Evolutionary conservation across 2,329 filamentous ascomycete species (phyloP), one percentile per base, ranked within the genome.

Genomic region (Alternaria triticina): DNA sequence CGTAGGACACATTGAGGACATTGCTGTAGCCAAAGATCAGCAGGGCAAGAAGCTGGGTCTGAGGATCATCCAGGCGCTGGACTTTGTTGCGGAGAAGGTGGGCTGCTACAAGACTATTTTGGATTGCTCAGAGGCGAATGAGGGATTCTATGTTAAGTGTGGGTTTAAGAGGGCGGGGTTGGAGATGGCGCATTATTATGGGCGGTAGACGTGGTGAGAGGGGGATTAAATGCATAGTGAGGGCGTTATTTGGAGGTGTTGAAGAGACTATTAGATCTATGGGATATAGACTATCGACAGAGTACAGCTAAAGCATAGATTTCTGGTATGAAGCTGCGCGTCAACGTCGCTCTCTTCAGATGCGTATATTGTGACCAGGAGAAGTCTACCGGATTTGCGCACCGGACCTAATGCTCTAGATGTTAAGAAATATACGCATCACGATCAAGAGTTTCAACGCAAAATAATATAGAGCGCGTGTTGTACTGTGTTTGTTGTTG

Each of bases 141-240:
- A 97, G 81, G 95, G 94, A 22, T 98, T 99, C 85, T 99, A 99
- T 81, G 87, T 97, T 81, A 98, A 98, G 86, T 98, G 96, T 82
- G 95, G 95, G 62, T 98, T 97, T 82, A 91, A 93, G 82, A 86
- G 93, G 66, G 95, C 94, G 27, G 96, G 96, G 15, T 83, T 97
- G 60, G 93, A 99, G 83, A 98, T 99, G 96, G 94, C 95, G 46
- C 93, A 97, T 84, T 97, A 97, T 82, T 96, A 96, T 70, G 75
- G 77, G 27, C 63, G 73, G 61, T 72, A 20, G 28, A 17, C 28
- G 15, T 43, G 15, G 7, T 6, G 11, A 5, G 22, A 13, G 36
- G 13, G 22, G 22, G 4, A 33, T n/a, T 6, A 23, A 28, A 17
- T 36, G 45, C 33, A 33, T 60, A 5, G 28, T 71, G 61, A 59